These are phyloP conservation scores for Pichia scutulata DNA, from an alignment of 805 yeast species.

Conservation along the genomic window DNA sequence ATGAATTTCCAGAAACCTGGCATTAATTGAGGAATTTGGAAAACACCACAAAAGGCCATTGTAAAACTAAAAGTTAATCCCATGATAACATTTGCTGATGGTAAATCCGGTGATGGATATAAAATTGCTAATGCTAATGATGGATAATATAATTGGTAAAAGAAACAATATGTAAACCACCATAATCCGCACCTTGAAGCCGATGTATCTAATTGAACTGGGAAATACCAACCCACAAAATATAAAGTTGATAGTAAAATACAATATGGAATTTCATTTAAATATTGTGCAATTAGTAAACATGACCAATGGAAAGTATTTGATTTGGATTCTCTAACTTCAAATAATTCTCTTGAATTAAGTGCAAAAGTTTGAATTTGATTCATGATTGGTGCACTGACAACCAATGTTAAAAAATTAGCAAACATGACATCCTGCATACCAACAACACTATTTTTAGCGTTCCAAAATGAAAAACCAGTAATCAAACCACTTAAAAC, in stretches of 20 bases:
- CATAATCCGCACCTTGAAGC: conserved; percentile 41
- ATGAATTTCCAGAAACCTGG: conserved; percentile 84
- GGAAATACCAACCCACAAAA: conserved; percentile 32
- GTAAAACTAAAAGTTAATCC: conserved; percentile 50
- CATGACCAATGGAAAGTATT: conserved; percentile 69
- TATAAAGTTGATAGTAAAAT: conserved; percentile 41
- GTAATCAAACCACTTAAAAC: conserved; percentile 36
- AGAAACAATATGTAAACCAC: conserved; percentile 28
- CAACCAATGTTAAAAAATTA: conserved; percentile 45
- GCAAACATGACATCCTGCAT: conserved; percentile 53
- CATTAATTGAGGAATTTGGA: conserved; percentile 48
- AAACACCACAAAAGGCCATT: conserved; percentile 63
- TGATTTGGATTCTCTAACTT: conserved; percentile 62
- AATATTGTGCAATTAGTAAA: conserved; percentile 43
- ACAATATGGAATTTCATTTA: conserved; percentile 57
- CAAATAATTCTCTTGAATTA: conserved; percentile 52
- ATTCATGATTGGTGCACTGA: conserved; percentile 52
- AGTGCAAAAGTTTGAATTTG: conserved; percentile 58
- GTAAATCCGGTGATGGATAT: conserved; percentile 57
- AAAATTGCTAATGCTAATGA: conserved; percentile 47
- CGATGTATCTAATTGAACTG: conserved; percentile 29
- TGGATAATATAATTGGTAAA: conserved; percentile 39
- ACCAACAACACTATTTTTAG: conserved; percentile 43
- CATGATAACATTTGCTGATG: conserved; percentile 55
- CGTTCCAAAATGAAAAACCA: conserved; percentile 57